Base-by-base conservation (phyloP, 495 filamentous ascomycete species). In the Penicillium dipodomyicola region DNA sequence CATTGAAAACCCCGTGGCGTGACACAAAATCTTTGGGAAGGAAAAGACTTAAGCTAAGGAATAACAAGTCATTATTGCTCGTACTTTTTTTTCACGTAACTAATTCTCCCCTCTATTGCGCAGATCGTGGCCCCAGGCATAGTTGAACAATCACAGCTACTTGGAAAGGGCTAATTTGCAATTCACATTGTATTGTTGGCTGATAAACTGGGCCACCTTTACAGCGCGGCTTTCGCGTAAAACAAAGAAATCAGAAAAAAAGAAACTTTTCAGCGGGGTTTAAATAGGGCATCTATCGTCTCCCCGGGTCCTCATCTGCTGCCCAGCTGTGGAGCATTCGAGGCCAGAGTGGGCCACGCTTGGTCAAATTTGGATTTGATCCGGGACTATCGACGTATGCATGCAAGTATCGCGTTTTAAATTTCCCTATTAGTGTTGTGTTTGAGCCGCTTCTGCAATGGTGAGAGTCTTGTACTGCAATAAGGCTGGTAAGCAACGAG, bases 71-170 rank as follows among this genome's bases (percentile, higher is more conserved):
- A 39, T 23, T 41, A 25, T 19, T 29, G 49, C 35, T 39, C n/a
- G 35, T 51, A 51, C 30, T 39, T 51, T 51, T 32, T 22, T 51
- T 33, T 22, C 5, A 19, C 33, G 25, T 29, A 39, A 17, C 35
- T 35, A 22, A 39, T 23, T 40, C 49, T 40, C 9, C n/a, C 40
- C 8, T 11, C 17, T 25, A 17, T 33, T 33, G 29, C 40, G 20
- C 41, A 32, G 41, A 32, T 23, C 4, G 6, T 48, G 27, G 44
- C 33, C 11, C 11, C 11, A 12, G 35, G n/a, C 35, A 39, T 48
- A n/a, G 30, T 33, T 7, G n/a, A 29, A 48, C 15, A 30, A 48
- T 14, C 5, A 32, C 45, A 19, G 23, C 45, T 27, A 29, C 27
- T 48, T 48, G 20, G 9, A 4, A 30, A 29, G 15, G 45, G 27